Conservation (phyloP, 148 eudicot genomes). For the Polygonum maritimum region DNA sequence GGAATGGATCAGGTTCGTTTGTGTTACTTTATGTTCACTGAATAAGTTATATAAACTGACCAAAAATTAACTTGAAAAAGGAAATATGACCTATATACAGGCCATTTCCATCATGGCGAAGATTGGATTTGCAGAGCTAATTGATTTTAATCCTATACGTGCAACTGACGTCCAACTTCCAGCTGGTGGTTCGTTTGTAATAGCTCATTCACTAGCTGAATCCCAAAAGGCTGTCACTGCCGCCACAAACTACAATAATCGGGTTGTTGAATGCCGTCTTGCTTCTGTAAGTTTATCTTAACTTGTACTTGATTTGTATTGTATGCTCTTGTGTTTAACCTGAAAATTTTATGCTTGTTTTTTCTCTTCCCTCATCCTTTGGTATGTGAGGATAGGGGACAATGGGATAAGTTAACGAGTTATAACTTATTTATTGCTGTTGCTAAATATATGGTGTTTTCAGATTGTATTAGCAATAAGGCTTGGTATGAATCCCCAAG, state of each 20-base stretch:
- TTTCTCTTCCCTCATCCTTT: background rate
- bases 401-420: background rate
- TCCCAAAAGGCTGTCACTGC: conserved; percentile 98
- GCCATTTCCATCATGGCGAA: conserved; percentile 96
- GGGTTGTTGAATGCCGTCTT: conserved; percentile 95
- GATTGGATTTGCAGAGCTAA: conserved; percentile 78
- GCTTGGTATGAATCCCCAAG: conserved; percentile 81
- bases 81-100: conserved; percentile 22
- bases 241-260: conserved; percentile 93
- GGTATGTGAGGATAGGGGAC: background rate
- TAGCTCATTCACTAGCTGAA: conserved; percentile 93
- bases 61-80: background rate
- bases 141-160: conserved; percentile 91
- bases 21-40: background rate
- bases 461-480: conserved; percentile 85
- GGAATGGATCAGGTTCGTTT: conserved; percentile 89
- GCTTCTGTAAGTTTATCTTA: conserved; percentile 62
- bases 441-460: conserved; percentile 3
- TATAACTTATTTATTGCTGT: background rate
- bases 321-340: background rate
- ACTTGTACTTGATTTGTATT: background rate
- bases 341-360: background rate
- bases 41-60: background rate
- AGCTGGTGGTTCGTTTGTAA: conserved; percentile 80
- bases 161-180: conserved; percentile 98